phyloP scores from a whole-genome alignment of 176 grass and related monocot genomes.

The Lolium multiflorum region DNA sequence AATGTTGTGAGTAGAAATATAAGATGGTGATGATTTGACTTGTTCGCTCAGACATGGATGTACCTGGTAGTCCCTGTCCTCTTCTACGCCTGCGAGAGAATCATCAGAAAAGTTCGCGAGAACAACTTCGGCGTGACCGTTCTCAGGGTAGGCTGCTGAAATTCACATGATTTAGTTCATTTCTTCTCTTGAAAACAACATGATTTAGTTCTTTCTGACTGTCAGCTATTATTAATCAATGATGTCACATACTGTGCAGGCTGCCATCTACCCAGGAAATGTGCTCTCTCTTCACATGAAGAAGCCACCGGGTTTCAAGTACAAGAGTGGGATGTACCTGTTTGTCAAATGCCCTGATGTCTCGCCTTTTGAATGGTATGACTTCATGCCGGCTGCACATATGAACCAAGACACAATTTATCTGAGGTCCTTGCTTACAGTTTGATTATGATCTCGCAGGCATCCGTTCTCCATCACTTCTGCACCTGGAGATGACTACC shows the following conservation, averaged over 20 bases:
- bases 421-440: conserved; percentile 30
- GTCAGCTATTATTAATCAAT: not conserved
- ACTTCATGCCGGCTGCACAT: conserved; percentile 24
- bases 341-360: conserved; percentile 98
- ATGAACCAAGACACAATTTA: conserved; percentile 13
- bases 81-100: conserved; percentile 95
- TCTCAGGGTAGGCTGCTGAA: conserved; percentile 63
- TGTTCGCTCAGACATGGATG: conserved; percentile 93
- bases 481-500: conserved; percentile 77
- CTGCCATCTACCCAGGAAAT: conserved; percentile 96
- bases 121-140: conserved; percentile 76
- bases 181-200: conserved; percentile 6
- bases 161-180: not conserved
- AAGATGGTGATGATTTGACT: not conserved
- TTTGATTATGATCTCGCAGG: conserved; percentile 53
- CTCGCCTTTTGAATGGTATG: conserved; percentile 94
- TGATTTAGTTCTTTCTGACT: conserved; percentile 8
- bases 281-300: conserved; percentile 97
- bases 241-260: conserved; percentile 51
- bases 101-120: conserved; percentile 91
- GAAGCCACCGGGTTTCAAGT: conserved; percentile 91
- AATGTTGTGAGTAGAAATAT: not conserved
- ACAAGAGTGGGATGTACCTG: conserved; percentile 99
- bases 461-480: conserved; percentile 99
- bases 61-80: conserved; percentile 84